phyloP scores from a whole-genome alignment of 2,329 filamentous ascomycete species.

The Penicillium sp. region DNA sequence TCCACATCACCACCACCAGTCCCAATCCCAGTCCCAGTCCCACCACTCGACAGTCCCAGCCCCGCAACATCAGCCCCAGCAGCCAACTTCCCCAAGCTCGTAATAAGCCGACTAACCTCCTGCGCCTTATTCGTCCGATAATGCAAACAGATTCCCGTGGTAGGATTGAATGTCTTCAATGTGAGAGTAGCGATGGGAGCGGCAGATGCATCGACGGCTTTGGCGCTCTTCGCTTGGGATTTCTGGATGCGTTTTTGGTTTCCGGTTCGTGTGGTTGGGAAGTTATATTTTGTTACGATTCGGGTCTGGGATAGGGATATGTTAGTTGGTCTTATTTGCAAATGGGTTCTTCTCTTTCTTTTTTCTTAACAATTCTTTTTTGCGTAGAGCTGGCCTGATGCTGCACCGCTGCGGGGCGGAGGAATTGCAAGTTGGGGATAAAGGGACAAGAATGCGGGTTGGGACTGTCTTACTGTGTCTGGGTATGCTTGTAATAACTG shows the following conservation, averaged over 20 bases:
- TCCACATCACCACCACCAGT: constrained; percentile 33
- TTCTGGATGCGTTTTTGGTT: constrained; percentile 31
- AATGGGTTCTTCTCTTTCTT: too few species aligned
- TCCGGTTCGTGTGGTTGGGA: constrained; percentile 41
- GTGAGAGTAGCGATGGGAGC: constrained; percentile 65
- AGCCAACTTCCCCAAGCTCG: constrained; percentile 71
- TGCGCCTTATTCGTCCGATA: constrained; percentile 75
- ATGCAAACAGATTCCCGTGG: constrained; percentile 76
- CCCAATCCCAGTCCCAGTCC: too few species aligned
- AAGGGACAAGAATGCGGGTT: too few species aligned
- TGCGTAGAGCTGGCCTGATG: too few species aligned
- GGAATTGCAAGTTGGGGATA: too few species aligned
- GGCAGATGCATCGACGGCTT: constrained; percentile 46
- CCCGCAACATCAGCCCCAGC: constrained; percentile 62
- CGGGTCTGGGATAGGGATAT: too few species aligned
- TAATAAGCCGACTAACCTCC: constrained; percentile 79
- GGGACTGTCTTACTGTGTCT: constrained; percentile 60
- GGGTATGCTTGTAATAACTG: constrained; percentile 84
- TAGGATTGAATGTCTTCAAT: constrained; percentile 85
- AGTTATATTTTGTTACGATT: constrained; percentile 89
- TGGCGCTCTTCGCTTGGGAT: constrained; percentile 29
- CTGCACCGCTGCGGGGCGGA: too few species aligned
- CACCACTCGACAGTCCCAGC: constrained; percentile 31
- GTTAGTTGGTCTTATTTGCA: not conserved
- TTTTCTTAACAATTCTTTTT: too few species aligned